These are phyloP conservation scores for Fusarium sp. DNA, from an alignment of 2,329 filamentous ascomycete genomes.

Conservation along the genomic window DNA sequence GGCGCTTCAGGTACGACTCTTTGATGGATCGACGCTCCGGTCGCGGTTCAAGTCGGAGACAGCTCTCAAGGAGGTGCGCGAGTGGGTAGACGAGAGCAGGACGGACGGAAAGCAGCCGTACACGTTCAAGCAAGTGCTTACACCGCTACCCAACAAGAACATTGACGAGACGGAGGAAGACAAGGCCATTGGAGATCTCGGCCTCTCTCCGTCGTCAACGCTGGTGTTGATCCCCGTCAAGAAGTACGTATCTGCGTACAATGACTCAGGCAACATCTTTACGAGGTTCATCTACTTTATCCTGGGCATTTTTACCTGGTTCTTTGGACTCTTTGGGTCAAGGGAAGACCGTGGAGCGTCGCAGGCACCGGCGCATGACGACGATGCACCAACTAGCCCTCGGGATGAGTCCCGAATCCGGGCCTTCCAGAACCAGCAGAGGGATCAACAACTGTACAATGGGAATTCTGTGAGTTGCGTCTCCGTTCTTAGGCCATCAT, in stretches of 20 bases:
- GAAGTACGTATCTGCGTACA: slow-evolving; percentile 57
- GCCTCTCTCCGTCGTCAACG: slow-evolving; percentile 82
- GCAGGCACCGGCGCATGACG: neutral
- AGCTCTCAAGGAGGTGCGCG: slow-evolving; percentile 76
- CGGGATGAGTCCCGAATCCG: slow-evolving; percentile 43
- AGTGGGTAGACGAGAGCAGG: slow-evolving; percentile 79
- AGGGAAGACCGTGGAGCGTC: slow-evolving; percentile 26
- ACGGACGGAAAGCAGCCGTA: slow-evolving; percentile 73
- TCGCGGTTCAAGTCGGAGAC: slow-evolving; percentile 74
- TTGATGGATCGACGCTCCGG: slow-evolving; percentile 85
- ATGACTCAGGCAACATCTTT: slow-evolving; percentile 44
- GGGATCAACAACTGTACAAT: slow-evolving; percentile 84
- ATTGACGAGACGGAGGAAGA: slow-evolving; percentile 82
- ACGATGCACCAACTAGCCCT: slow-evolving; percentile 24
- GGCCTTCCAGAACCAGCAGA: slow-evolving; percentile 59
- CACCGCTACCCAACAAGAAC: slow-evolving; percentile 79
- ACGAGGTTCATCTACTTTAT: slow-evolving; percentile 48
- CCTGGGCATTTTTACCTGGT: slow-evolving; percentile 50
- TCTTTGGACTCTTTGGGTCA: slow-evolving; percentile 50
- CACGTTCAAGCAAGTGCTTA: slow-evolving; percentile 85
- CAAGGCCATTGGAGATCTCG: slow-evolving; percentile 74
- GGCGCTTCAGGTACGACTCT: slow-evolving; percentile 82
- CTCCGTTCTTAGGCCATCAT: neutral
- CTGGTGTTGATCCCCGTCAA: slow-evolving; percentile 82
- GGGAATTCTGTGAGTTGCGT: slow-evolving; percentile 81